These are phyloP conservation scores for Penicillium glabrum DNA, from an alignment of 2,329 filamentous ascomycete genomes.

Conservation along the genomic window DNA sequence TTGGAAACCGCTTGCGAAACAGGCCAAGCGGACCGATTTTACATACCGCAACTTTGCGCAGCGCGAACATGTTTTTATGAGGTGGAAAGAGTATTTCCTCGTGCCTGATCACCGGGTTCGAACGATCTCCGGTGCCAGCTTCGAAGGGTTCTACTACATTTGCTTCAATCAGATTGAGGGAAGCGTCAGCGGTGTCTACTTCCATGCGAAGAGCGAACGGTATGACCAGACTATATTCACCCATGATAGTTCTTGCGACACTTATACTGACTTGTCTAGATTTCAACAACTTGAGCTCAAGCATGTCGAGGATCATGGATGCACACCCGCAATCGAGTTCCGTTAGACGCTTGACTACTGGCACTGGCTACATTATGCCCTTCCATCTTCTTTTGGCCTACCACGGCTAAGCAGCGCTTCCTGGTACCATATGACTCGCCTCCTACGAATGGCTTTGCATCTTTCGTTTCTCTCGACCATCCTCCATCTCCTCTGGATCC, in stretches of 20 bases:
- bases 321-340: slow-evolving; percentile 85
- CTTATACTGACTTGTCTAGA: slow-evolving; percentile 46
- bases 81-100: slow-evolving; percentile 98
- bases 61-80: slow-evolving; percentile 92
- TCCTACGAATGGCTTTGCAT: slow-evolving; percentile 2
- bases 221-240: slow-evolving; percentile 49
- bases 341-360: slow-evolving; percentile 53
- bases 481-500: not conserved
- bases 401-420: slow-evolving; percentile 9
- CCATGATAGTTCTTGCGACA: too few species aligned
- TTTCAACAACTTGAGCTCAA: slow-evolving; percentile 92
- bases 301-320: slow-evolving; percentile 81
- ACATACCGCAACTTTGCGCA: slow-evolving; percentile 70
- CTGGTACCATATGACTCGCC: slow-evolving; percentile 1
- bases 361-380: slow-evolving; percentile 4
- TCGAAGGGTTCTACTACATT: slow-evolving; percentile 98
- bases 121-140: slow-evolving; percentile 90
- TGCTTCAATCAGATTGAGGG: slow-evolving; percentile 93
- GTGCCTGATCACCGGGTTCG: slow-evolving; percentile 91
- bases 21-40: slow-evolving; percentile 58
- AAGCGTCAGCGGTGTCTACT: slow-evolving; percentile 90
- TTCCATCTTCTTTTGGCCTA: not conserved
- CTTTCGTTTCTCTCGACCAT: not conserved
- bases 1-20: slow-evolving; percentile 74
- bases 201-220: slow-evolving; percentile 97